Conservation (phyloP, 2,329 filamentous ascomycete species). For the Cytospora leucostoma region DNA sequence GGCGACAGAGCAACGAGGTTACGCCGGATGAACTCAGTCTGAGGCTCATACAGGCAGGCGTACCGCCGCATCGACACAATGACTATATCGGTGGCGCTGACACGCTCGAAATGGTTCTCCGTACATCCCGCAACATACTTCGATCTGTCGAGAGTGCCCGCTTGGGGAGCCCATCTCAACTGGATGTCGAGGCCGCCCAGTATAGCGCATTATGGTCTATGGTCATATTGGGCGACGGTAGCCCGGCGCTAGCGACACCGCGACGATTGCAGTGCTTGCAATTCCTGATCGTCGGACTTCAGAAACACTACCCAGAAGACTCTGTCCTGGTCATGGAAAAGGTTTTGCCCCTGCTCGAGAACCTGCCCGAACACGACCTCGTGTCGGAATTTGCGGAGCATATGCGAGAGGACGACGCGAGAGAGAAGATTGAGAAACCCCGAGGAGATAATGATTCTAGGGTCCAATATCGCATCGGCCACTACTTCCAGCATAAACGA, state of each 20-base stretch:
- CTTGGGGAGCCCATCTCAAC: not conserved
- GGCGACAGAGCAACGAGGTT: slow-evolving; percentile 23
- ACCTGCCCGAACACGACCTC: not conserved
- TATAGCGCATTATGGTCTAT: slow-evolving; percentile 28
- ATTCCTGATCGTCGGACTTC: slow-evolving; percentile 21
- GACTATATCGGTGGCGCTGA: slow-evolving; percentile 52
- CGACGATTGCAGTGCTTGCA: slow-evolving; percentile 19
- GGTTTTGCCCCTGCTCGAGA: slow-evolving; percentile 2
- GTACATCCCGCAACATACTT: slow-evolving; percentile 66
- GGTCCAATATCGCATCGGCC: slow-evolving; percentile 52
- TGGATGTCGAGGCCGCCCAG: slow-evolving; percentile 24
- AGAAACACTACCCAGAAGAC: slow-evolving; percentile 28
- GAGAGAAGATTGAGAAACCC: not conserved
- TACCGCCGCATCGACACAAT: slow-evolving; percentile 7
- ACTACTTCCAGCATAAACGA: slow-evolving; percentile 61
- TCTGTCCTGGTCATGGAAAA: slow-evolving; percentile 11
- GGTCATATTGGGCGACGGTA: slow-evolving; percentile 22
- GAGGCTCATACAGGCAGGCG: slow-evolving; percentile 5
- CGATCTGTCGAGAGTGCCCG: slow-evolving; percentile 53
- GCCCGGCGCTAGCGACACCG: not conserved
- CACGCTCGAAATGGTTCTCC: slow-evolving; percentile 57
- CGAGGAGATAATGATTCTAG: not conserved
- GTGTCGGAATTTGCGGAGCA: not conserved
- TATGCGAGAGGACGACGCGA: not conserved
- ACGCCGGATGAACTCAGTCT: slow-evolving; percentile 8